These are phyloP conservation scores for Paraphoma chrysanthemicola DNA, from an alignment of 2,329 filamentous ascomycete genomes.

Conservation along the genomic window DNA sequence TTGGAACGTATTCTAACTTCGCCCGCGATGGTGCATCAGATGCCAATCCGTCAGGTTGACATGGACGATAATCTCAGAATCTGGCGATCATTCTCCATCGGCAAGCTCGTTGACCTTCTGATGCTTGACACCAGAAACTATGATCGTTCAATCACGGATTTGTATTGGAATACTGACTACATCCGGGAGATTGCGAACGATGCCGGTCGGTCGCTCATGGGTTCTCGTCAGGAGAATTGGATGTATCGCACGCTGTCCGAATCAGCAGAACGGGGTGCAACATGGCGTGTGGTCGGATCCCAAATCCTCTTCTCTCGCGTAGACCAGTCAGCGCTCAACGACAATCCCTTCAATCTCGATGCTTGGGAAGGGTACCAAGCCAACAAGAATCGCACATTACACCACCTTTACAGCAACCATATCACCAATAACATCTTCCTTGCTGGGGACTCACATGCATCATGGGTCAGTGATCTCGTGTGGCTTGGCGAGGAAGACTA, in stretches of 20 bases:
- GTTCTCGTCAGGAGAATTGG: constrained; percentile 75
- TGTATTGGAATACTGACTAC: constrained; percentile 67
- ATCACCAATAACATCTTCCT: constrained; percentile 78
- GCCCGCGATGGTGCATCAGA: constrained; percentile 8
- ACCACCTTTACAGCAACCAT: constrained; percentile 70
- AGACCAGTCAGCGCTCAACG: constrained; percentile 54
- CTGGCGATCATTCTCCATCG: constrained; percentile 52
- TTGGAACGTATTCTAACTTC: neutral
- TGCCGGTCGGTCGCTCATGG: constrained; percentile 73
- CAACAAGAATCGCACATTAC: constrained; percentile 74
- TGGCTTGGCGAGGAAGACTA: constrained; percentile 54
- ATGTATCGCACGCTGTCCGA: constrained; percentile 57
- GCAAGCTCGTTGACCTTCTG: constrained; percentile 51
- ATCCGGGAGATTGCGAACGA: constrained; percentile 70
- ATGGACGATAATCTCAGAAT: constrained; percentile 53
- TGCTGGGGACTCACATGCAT: constrained; percentile 72
- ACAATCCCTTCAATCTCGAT: constrained; percentile 62
- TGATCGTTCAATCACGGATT: constrained; percentile 52
- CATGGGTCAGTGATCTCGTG: constrained; percentile 60
- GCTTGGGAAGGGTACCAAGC: constrained; percentile 71
- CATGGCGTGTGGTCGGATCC: constrained; percentile 75
- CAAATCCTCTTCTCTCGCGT: constrained; percentile 72
- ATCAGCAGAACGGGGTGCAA: constrained; percentile 68
- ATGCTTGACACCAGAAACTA: constrained; percentile 55
- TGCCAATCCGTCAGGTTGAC: constrained; percentile 53